phyloP scores from a whole-genome alignment of 2,329 filamentous ascomycete genomes.

The Ophiostoma triangulosporum region DNA sequence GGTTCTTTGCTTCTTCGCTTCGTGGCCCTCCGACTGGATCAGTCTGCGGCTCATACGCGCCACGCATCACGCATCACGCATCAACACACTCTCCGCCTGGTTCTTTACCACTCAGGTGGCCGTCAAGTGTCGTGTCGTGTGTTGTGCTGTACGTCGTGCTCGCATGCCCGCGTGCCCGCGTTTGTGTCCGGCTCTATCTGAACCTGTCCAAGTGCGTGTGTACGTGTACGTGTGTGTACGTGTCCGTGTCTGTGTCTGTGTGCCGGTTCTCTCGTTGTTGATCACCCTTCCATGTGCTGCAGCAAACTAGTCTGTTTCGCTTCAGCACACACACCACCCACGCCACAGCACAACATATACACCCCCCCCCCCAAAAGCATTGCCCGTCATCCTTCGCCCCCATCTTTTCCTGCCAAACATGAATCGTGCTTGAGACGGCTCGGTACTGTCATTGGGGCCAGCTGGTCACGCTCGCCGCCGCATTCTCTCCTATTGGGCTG shows the following conservation, averaged over 20 bases:
- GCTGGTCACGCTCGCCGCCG: slow-evolving; percentile 5
- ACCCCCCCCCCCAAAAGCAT: background rate
- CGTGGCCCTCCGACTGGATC: background rate
- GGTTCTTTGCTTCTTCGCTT: too few species aligned
- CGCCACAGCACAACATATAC: slow-evolving; percentile 1
- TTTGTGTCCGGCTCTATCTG: background rate
- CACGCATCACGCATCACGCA: background rate
- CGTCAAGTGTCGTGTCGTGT: background rate
- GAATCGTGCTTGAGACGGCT: background rate
- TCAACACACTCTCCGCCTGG: background rate
- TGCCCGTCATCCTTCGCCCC: background rate
- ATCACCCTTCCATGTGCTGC: background rate
- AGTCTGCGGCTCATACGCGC: background rate
- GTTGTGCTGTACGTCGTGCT: background rate
- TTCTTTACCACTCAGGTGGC: too few species aligned
- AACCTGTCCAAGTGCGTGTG: background rate
- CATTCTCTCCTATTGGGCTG: slow-evolving; percentile 2
- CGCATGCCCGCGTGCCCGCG: background rate
- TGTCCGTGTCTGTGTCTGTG: background rate
- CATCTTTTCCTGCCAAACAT: background rate
- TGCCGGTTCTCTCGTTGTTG: background rate
- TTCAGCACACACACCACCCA: slow-evolving; percentile 3
- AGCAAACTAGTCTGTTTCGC: background rate
- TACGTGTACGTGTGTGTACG: background rate
- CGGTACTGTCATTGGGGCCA: slow-evolving; percentile 5